These are phyloP conservation scores for Arachnopeziza araneosa DNA, from an alignment of 2,329 filamentous ascomycete genomes.

Conservation along the genomic window DNA sequence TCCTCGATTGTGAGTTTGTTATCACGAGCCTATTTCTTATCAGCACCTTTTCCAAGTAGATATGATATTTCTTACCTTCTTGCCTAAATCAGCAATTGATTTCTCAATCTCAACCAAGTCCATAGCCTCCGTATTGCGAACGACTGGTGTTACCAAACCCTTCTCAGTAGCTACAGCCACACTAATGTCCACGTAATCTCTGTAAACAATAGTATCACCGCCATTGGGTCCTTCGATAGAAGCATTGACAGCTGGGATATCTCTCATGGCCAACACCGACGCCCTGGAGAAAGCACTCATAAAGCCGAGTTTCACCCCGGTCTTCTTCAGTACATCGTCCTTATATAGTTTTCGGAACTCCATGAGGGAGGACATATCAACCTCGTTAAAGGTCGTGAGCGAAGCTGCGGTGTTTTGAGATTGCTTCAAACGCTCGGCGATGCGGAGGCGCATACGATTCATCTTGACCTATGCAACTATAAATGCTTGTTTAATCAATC, in stretches of 20 bases:
- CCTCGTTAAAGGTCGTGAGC: slow-evolving; percentile 97
- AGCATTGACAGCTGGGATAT: slow-evolving; percentile 91
- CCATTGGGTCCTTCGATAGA: slow-evolving; percentile 94
- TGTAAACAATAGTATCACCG: slow-evolving; percentile 96
- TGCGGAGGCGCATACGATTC: slow-evolving; percentile 98
- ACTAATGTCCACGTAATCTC: slow-evolving; percentile 96
- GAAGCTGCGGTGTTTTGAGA: slow-evolving; percentile 98
- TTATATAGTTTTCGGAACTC: slow-evolving; percentile 97
- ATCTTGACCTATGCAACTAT: slow-evolving; percentile 74
- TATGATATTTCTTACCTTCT: slow-evolving; percentile 60
- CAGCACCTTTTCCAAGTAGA: neutral
- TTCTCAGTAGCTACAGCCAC: slow-evolving; percentile 97
- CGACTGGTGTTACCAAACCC: slow-evolving; percentile 92
- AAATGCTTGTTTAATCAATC: slow-evolving; percentile 2
- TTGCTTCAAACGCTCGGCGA: slow-evolving; percentile 96
- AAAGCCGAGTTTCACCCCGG: slow-evolving; percentile 96
- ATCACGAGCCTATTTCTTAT: slow-evolving; percentile 66
- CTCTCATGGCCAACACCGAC: slow-evolving; percentile 84
- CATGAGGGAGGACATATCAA: slow-evolving; percentile 97
- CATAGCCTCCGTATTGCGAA: slow-evolving; percentile 85
- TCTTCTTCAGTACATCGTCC: slow-evolving; percentile 92
- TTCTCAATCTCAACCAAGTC: slow-evolving; percentile 87
- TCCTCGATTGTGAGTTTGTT: slow-evolving; percentile 98
- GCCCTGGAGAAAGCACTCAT: slow-evolving; percentile 97
- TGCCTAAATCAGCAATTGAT: slow-evolving; percentile 86